Evolutionary conservation across 208 protist species (phyloP).

Genomic region (Leishmania turanica): DNA sequence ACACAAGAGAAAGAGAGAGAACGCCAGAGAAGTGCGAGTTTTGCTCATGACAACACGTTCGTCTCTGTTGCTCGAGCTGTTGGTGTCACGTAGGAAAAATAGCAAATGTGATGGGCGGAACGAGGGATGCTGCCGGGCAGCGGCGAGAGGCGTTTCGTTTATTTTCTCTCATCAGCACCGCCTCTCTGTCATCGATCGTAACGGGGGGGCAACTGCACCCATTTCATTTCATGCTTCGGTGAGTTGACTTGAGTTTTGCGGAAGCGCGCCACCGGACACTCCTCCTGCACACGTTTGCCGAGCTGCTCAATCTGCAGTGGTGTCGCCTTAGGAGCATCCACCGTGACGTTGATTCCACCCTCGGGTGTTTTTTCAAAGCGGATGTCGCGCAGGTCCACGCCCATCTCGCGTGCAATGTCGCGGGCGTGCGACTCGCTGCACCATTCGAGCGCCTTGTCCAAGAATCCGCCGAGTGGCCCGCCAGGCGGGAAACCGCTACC

Average conservation of each 20-base stretch:
- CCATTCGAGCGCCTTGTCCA: conserved; percentile 88
- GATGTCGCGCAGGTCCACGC: conserved; percentile 80
- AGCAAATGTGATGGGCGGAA: conserved; percentile 1
- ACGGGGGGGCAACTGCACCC: conserved; percentile 69
- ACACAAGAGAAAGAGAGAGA: neutral
- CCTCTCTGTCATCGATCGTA: conserved; percentile 53
- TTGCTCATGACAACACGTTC: neutral
- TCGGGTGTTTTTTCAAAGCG: conserved; percentile 74
- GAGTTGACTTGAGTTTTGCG: conserved; percentile 71
- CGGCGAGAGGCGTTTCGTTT: neutral
- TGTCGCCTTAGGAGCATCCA: conserved; percentile 84
- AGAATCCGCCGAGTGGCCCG: conserved; percentile 65
- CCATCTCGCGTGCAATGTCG: conserved; percentile 73
- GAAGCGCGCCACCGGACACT: conserved; percentile 89
- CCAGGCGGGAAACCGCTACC: conserved; percentile 29
- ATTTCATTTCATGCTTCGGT: conserved; percentile 76
- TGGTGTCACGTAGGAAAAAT: neutral
- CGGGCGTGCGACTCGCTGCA: conserved; percentile 82
- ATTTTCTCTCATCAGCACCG: neutral
- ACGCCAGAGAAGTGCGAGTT: neutral
- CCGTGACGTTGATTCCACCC: conserved; percentile 76
- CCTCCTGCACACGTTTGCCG: conserved; percentile 82
- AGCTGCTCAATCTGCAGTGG: conserved; percentile 86
- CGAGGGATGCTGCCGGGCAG: neutral
- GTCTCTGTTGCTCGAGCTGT: neutral